Evolutionary conservation across 2,329 filamentous ascomycete species (phyloP).

Genomic region (Diplodia intermedia): DNA sequence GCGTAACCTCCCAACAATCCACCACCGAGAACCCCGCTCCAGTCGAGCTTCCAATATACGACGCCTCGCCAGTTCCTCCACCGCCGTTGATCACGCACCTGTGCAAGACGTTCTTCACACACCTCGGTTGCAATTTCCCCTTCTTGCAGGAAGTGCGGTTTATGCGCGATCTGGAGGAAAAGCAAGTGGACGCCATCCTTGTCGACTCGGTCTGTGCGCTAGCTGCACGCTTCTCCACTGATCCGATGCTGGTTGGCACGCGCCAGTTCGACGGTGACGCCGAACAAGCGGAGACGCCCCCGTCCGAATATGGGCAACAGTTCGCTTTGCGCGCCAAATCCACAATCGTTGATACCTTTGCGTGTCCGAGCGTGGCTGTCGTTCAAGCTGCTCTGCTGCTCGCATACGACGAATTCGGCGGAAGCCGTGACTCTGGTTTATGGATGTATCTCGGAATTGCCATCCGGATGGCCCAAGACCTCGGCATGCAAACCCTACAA

Average conservation of each 20-base stretch:
- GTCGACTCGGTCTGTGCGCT: conserved; percentile 86
- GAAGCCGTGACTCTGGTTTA: conserved; percentile 84
- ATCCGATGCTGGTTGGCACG: conserved; percentile 56
- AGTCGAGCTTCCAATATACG: conserved; percentile 70
- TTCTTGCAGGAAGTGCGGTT: conserved; percentile 79
- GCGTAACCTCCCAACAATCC: conserved; percentile 37
- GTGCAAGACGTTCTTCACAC: conserved; percentile 79
- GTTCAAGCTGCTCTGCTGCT: conserved; percentile 84
- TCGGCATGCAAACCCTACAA: conserved; percentile 82
- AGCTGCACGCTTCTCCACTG: conserved; percentile 77
- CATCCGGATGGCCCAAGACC: conserved; percentile 80
- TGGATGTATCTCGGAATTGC: conserved; percentile 94
- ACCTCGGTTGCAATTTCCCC: conserved; percentile 85
- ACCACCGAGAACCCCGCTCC: conserved; percentile 52
- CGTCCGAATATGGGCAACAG: conserved; percentile 74
- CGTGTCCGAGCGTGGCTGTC: conserved; percentile 81
- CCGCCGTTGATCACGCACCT: conserved; percentile 78
- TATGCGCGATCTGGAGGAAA: conserved; percentile 77
- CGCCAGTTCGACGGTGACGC: conserved; percentile 42
- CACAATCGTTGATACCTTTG: conserved; percentile 82
- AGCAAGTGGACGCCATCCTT: conserved; percentile 80
- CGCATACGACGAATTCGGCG: conserved; percentile 88
- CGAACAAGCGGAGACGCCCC: conserved; percentile 41
- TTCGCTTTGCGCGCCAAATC: conserved; percentile 84
- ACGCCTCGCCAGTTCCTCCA: conserved; percentile 74